Evolutionary conservation across 345 rosid species (phyloP).

Genomic region (Litchi chinensis): DNA sequence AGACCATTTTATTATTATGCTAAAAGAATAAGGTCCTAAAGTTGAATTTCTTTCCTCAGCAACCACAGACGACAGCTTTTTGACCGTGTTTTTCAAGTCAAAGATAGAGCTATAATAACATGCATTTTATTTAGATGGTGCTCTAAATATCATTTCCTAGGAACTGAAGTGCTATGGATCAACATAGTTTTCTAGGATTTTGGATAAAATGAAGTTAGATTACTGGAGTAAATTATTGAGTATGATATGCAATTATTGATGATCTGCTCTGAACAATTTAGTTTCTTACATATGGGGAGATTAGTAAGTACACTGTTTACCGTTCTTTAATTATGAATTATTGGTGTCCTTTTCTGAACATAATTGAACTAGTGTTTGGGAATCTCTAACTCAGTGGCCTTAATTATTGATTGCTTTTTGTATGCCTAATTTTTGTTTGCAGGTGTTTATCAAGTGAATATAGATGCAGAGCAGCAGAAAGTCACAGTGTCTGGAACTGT

Average conservation of each 20-base stretch:
- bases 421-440: slow-evolving; percentile 13
- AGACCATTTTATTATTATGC: not conserved
- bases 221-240: not conserved
- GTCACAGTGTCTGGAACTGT: slow-evolving; percentile 73
- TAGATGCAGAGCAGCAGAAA: slow-evolving; percentile 78
- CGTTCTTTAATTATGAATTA: not conserved
- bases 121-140: not conserved
- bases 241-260: not conserved
- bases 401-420: slow-evolving; percentile 1
- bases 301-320: slow-evolving; percentile 9
- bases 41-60: not conserved
- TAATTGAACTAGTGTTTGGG: not conserved
- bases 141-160: not conserved
- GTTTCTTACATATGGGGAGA: not conserved
- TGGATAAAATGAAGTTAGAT: not conserved
- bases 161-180: not conserved
- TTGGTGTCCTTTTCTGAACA: slow-evolving; percentile 1
- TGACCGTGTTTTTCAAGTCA: not conserved
- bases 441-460: slow-evolving; percentile 74
- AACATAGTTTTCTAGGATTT: slow-evolving; percentile 1
- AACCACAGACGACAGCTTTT: not conserved
- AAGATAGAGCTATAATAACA: not conserved
- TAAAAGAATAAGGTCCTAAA: not conserved
- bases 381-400: not conserved
- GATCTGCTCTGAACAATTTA: slow-evolving; percentile 1